A percentile compares a stretch with the other conserved stretches of the same genome.
These are phyloP conservation scores for Mycena albidolilacea DNA, from an alignment of 768 basidiomycete genomes.

Conservation along the genomic window DNA sequence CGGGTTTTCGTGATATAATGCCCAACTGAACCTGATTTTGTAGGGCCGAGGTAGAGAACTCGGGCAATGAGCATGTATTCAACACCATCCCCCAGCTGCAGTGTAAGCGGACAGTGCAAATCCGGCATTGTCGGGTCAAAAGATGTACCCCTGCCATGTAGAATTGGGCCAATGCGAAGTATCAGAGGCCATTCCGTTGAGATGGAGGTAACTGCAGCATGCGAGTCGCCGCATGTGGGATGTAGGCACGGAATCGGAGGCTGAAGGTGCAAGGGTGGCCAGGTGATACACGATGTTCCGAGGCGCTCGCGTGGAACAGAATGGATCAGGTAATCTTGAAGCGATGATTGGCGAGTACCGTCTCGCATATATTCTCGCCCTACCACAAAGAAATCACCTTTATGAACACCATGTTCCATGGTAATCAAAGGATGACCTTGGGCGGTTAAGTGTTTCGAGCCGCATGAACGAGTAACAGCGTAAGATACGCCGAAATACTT, in stretches of 20 bases:
- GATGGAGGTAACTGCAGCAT: neutral
- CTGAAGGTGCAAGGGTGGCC: too few relatives aligned
- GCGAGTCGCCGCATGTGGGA: neutral
- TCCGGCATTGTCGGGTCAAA: neutral
- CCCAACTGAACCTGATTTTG: neutral
- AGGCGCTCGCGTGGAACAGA: neutral
- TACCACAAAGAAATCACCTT: neutral
- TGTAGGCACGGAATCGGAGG: constrained; percentile 5
- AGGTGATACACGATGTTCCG: too few relatives aligned
- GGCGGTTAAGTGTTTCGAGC: neutral
- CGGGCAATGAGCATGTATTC: constrained; percentile 15
- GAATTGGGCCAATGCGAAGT: constrained; percentile 7
- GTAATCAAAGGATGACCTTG: neutral
- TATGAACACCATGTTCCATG: neutral
- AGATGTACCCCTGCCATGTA: too few relatives aligned
- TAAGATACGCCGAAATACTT: constrained; percentile 6
- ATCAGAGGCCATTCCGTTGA: constrained; percentile 26
- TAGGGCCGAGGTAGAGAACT: neutral
- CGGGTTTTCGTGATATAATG: constrained; percentile 19
- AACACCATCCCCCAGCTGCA: neutral
- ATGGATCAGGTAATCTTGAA: constrained; percentile 13
- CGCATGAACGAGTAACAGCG: neutral
- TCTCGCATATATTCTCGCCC: neutral
- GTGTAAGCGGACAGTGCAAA: neutral
- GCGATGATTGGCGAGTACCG: neutral